Base-by-base conservation (phyloP, 768 basidiomycete genomes). In the Lepiota venenata region DNA sequence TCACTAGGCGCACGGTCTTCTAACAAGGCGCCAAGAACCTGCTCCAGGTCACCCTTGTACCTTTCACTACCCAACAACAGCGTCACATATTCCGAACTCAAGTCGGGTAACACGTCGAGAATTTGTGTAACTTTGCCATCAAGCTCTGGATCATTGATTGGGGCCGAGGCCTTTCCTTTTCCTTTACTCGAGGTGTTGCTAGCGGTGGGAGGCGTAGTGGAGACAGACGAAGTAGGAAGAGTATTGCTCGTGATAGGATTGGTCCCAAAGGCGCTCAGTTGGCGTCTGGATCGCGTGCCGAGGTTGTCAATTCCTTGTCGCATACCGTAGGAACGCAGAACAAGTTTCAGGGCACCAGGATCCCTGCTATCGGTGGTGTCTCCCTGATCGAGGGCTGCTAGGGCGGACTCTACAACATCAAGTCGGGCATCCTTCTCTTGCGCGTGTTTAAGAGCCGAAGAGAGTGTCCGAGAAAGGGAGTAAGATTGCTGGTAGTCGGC, bases 401-500 rank as follows among this genome's bases (percentile, higher is more conserved):
- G 65, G 0, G 75, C 66, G 3, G 76, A 72, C 55, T 84, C 82
- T 7, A 91, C 63, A 41, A 81, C 58, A 56, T 87, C 80, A 12
- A 84, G 63, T 41, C 82, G 75, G 1, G 78, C 76, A 55, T 88
- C 84, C 53, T 83, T 80, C 54, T 80, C 79, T 14, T 72, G 64
- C 0, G 75, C 74, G 51, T 71, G 69, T 21, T 64, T 71, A 25
- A 82, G 67, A 9, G 76, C 74, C 4, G 69, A 67, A 12, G 74
- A 62, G 22, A 91, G 75, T 0, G 76, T 77, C 22, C 64, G 68
- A 7, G 79, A 74, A 11, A 91, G 71, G 45, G 81, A 74, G 65
- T 90, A 87, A 1, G 83, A 70, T 39, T 83, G 74, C 55, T 90
- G 84, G 66, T 91, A 90, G 62, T 92, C 90, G 5, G 77, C 77